Percentiles rank a stretch among this genome's conserved stretches.
Conservation (phyloP, 768 basidiomycete species). For the Trametopsis cervina region DNA sequence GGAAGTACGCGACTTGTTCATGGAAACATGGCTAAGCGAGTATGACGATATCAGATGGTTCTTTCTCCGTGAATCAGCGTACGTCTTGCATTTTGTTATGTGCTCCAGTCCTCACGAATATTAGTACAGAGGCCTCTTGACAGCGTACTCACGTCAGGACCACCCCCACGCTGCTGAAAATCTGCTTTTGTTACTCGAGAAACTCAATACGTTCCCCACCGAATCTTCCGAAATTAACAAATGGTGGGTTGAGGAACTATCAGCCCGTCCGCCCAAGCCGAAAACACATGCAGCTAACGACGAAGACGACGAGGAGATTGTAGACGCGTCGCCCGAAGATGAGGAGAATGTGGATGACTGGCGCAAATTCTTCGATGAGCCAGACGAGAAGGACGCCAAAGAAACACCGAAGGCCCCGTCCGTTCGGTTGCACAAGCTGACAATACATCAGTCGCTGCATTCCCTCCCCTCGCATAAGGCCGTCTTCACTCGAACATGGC, state of each 20-base stretch:
- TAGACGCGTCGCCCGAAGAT: conserved; percentile 31
- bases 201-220: conserved; percentile 69
- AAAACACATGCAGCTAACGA: conserved; percentile 9
- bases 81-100: conserved; percentile 21
- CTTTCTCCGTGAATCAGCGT: conserved; percentile 78
- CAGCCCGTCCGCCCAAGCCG: conserved; percentile 40
- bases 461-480: conserved; percentile 71
- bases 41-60: conserved; percentile 86
- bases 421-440: conserved; percentile 54
- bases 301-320: conserved; percentile 25
- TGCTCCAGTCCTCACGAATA: neutral
- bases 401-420: conserved; percentile 30
- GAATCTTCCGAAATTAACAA: conserved; percentile 57
- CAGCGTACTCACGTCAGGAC: conserved; percentile 22
- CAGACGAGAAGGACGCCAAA: conserved; percentile 24
- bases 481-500: conserved; percentile 79
- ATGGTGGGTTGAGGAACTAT: conserved; percentile 76
- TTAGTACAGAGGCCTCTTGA: conserved; percentile 26
- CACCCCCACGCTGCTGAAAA: conserved; percentile 23
- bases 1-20: conserved; percentile 59
- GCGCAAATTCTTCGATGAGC: conserved; percentile 78
- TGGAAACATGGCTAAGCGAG: conserved; percentile 68
- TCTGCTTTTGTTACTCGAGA: conserved; percentile 31
- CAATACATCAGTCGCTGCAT: conserved; percentile 72
- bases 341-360: conserved; percentile 51